Base-by-base conservation (phyloP, 179 eudicot genomes). In the Spergularia azorica region DNA sequence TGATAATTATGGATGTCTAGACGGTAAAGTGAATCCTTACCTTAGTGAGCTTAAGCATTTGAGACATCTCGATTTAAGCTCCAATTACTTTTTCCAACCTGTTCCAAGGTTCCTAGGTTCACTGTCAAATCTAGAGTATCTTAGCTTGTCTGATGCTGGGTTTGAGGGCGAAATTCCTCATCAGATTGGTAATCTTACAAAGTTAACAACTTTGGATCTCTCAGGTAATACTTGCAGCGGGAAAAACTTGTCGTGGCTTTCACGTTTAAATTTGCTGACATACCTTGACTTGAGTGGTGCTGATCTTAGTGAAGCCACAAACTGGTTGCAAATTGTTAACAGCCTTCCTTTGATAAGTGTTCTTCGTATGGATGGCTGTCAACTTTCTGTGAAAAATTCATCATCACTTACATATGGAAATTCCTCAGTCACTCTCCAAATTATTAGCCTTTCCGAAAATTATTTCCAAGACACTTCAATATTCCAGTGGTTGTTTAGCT, bases 171-270 rank as follows among this genome's bases (percentile, higher is more conserved):
- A 12, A n/a, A 41, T 76, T 74, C 73, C 81, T 54, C 63, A 13
- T 46, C 68, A 81, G 9, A 39, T 66, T 56, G 77, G 73, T 2
- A 82, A 74, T 18, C 76, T 82, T 39, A 43, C 76, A 4, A 57
- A 58, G 43, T 77, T 82, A 71, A 16, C 2, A 39, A 41, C 21
- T 26, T 76, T 78, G 20, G 77, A 66, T 57, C 72, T 76, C 12
- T 17, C 54, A 32, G 2, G 36, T 32, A 32, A 64, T 17, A 64
- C 71, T 52, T 51, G 52, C 36, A 3, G 13, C 18, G 71, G 21
- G 13, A 43, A 80, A 64, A 66, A 6, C 55, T 59, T 86, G 55
- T 41, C 20, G 60, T 86, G 89, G 86, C 76, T 86, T 63, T 74
- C 83, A 10, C 66, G 17, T 43, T 66, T 86, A 18, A 75, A 69